Evolutionary conservation across 257 asterid species (phyloP), one percentile per base, ranked within the genome.

Genomic region (Anisodus acutangulus): DNA sequence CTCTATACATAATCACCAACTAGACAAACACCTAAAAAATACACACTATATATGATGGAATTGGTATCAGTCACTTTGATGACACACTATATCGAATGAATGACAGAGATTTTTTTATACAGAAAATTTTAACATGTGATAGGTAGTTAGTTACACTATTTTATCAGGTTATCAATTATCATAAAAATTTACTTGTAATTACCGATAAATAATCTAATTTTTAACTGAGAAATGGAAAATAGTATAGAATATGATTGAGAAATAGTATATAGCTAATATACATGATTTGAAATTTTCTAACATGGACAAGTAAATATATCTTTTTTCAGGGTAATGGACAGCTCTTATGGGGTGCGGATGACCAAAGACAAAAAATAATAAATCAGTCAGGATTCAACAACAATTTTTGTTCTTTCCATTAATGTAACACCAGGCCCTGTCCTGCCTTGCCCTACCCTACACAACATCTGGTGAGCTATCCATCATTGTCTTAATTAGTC

Each of bases 321-420:
- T 87, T 84, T 86, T 91, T 88, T 84, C 93, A 94, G 98, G 94
- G 80, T 62, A 88, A 88, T 74, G 92, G 93, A 89, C 92, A 92
- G 83, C 85, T 53, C 57, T 86, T 90, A 84, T 91, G 94, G 95
- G 95, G 89, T 79, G 90, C 87, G 85, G 98, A 90, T 79, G 98
- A 90, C 66, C 94, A 88, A 58, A 90, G 93, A 85, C 93, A 90
- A 63, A 89, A 84, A 84, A 83, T 86, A 22, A 85, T 85, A 59
- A 89, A 91, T 90, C 93, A 91, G 87, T 62, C 91, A 51, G 92
- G 83, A 83, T 83, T 84, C 89, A 86, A 58, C 92, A 90, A 70
- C 92, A 87, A 81, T 92, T 90, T 91, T 86, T 90, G 90, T 87
- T 87, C 93, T 45, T 91, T 89, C 89, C 91, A 91, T 86, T 89